Percentiles rank a stretch among this genome's conserved stretches.
Conservation (phyloP, 2,329 filamentous ascomycete species). For the Colletotrichum salicis region DNA sequence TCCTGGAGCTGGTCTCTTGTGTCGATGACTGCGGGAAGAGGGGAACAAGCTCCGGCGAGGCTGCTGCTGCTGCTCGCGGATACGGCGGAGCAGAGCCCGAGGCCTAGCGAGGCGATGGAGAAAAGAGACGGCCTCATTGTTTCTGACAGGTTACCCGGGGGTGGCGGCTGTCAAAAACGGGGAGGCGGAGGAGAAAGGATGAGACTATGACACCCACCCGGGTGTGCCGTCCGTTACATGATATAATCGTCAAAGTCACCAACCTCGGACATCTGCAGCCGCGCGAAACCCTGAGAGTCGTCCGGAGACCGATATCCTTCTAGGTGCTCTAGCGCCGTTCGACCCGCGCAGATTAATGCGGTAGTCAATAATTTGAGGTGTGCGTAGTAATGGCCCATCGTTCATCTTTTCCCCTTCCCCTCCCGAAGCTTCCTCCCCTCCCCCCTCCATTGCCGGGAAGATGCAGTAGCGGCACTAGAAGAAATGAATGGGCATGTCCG, state of each 20-base stretch:
- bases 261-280: neutral
- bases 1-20: slow-evolving; percentile 45
- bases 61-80: slow-evolving; percentile 17
- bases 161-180: neutral
- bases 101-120: slow-evolving; percentile 24
- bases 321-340: neutral
- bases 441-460: neutral
- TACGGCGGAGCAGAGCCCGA: slow-evolving; percentile 35
- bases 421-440: neutral
- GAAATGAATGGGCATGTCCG: slow-evolving; percentile 8
- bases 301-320: neutral
- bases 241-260: neutral
- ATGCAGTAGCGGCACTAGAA: neutral
- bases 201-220: neutral
- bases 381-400: neutral
- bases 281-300: neutral
- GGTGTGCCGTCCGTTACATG: neutral
- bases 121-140: slow-evolving; percentile 40
- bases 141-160: neutral
- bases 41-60: slow-evolving; percentile 22
- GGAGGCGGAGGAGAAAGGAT: neutral
- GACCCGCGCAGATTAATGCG: neutral
- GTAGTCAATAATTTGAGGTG: neutral
- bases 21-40: slow-evolving; percentile 36
- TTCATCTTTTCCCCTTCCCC: neutral